Conservation (phyloP, 2,329 filamentous ascomycete species). For the Alternaria metachromatica region DNA sequence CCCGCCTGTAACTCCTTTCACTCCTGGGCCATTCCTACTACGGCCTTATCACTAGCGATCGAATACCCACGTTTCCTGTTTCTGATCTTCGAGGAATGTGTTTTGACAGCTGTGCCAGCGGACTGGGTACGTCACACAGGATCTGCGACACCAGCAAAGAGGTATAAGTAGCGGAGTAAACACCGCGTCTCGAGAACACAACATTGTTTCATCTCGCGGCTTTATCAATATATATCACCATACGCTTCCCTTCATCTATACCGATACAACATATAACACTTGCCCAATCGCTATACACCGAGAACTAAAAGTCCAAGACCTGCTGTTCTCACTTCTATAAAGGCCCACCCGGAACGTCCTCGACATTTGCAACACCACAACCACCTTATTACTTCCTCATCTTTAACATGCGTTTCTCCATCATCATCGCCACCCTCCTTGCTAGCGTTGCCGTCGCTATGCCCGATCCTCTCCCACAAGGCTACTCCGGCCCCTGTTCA, state of each 20-base stretch:
- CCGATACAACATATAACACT: not conserved
- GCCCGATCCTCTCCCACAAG: constrained; percentile 31
- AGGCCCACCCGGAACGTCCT: not conserved
- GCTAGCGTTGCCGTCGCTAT: constrained; percentile 24
- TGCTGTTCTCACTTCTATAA: not conserved
- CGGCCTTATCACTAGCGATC: constrained; percentile 4
- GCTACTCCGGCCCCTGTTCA: constrained; percentile 26
- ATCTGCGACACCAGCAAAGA: not conserved
- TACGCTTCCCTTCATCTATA: not conserved
- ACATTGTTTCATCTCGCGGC: not conserved
- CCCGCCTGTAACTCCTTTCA: constrained; percentile 13
- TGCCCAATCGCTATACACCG: not conserved
- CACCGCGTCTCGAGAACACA: not conserved
- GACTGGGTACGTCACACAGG: not conserved
- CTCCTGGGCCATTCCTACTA: not conserved
- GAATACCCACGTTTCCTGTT: constrained; percentile 6
- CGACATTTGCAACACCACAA: not conserved
- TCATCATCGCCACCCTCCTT: constrained; percentile 21
- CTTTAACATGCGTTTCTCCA: constrained; percentile 20
- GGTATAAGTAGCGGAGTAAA: not conserved
- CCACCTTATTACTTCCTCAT: not conserved
- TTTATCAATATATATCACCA: not conserved
- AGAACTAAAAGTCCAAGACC: not conserved
- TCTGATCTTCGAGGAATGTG: constrained; percentile 6
- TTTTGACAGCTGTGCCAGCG: constrained; percentile 3